Evolutionary conservation across 2,329 filamentous ascomycete genomes (phyloP).

Genomic region (Juglanconis sp.): DNA sequence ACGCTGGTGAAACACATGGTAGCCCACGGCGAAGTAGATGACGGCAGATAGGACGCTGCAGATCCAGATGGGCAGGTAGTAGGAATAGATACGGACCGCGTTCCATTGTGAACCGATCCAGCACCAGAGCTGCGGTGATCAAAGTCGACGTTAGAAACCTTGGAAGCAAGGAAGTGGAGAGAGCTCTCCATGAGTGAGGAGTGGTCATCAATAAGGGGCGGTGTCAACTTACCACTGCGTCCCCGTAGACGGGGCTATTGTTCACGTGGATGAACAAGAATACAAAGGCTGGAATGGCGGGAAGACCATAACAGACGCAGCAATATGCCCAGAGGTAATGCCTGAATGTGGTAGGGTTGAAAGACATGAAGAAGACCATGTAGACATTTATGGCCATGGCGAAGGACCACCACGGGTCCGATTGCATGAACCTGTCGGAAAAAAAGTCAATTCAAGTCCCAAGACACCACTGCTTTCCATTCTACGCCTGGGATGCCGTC

Average conservation of each 20-base stretch:
- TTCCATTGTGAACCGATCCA: conserved; percentile 57
- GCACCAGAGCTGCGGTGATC: conserved; percentile 52
- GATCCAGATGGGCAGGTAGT: conserved; percentile 60
- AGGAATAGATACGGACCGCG: conserved; percentile 56
- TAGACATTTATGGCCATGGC: conserved; percentile 83
- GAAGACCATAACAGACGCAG: conserved; percentile 67
- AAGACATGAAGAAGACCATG: conserved; percentile 61
- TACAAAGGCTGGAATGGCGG: conserved; percentile 63
- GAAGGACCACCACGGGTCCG: conserved; percentile 73
- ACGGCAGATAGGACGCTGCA: conserved; percentile 53
- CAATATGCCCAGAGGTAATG: conserved; percentile 70
- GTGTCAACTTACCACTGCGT: conserved; percentile 48
- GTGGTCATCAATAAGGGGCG: background rate
- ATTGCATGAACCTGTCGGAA: conserved; percentile 67
- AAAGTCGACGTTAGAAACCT: background rate
- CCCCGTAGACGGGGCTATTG: conserved; percentile 47
- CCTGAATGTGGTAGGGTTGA: conserved; percentile 64
- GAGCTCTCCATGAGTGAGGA: background rate
- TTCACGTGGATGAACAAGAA: conserved; percentile 55
- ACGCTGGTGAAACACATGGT: conserved; percentile 56
- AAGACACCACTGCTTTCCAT: fast-evolving
- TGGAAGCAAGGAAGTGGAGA: background rate
- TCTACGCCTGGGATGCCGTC: too few relatives aligned
- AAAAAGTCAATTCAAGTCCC: background rate
- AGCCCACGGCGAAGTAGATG: conserved; percentile 57